Evolutionary conservation across 108 stramenopile genomes (phyloP), one percentile per base, ranked within the genome.

Genomic region (Parietichytrium sp.): DNA sequence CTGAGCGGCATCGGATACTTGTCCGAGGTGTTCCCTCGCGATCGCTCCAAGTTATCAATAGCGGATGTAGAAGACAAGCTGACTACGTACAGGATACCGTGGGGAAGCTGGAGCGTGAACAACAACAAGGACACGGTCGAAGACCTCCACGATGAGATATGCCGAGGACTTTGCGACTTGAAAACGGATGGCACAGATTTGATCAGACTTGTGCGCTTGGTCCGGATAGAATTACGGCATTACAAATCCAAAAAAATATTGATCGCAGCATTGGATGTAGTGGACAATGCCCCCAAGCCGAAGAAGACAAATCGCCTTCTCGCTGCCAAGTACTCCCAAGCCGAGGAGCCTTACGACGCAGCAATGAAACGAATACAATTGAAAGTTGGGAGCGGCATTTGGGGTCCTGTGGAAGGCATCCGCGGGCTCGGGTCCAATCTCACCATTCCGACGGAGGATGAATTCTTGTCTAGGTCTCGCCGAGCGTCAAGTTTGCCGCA

Each of bases 81-180:
- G 0, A 72, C 38, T 38, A n/a, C 61, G 38, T 72, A 72, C 42
- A 33, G 61, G 38, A 72, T 72, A n/a, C 36, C 38, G 38, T 72
- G 61, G 61, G 61, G 61, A 23, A 72, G 61, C 61, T 72, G 61
- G 61, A 72, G 45, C 20, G 61, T 72, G 1, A 42, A 72, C 23
- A 16, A 45, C 2, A 45, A 33, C 3, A 72, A 72, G 38, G 45
- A 72, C 10, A 72, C 61, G 6, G 45, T 72, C 45, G 61, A 72
- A 27, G 61, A 72, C 42, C 61, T 72, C 20, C 45, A 45, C 20
- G 61, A 72, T 16, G 61, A 72, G 42, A 16, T 72, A 6, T 42
- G 61, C 42, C 36, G 45, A 13, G 45, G 45, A 1, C n/a, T 42
- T n/a, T 23, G 61, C 33, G 61, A 72, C 45, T 20, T 72, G 15